Evolutionary conservation across 2,329 filamentous ascomycete species (phyloP).

Genomic region (Colletotrichum gloeosporioides): DNA sequence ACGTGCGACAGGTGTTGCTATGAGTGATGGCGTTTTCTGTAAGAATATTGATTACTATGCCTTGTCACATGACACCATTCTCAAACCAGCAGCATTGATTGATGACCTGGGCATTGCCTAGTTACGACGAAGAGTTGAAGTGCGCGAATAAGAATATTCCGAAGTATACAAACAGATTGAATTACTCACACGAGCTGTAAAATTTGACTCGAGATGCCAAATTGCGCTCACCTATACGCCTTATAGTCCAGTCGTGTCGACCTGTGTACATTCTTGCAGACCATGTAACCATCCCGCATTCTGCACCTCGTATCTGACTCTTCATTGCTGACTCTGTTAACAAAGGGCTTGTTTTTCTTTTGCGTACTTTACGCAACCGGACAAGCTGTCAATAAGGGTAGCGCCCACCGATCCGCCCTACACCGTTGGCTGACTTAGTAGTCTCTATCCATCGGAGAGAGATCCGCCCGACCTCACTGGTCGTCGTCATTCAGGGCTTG

Average conservation of each 20-base stretch:
- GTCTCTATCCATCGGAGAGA: neutral
- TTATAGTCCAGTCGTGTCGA: neutral
- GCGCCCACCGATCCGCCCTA: neutral
- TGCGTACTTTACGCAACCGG: neutral
- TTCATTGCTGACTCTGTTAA: neutral
- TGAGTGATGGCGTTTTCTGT: neutral
- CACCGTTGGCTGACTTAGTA: neutral
- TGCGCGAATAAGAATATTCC: neutral
- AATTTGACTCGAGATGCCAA: neutral
- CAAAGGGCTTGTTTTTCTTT: neutral
- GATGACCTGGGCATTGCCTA: fast-evolving
- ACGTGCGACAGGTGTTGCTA: neutral
- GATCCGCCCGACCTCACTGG: neutral
- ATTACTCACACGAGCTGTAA: neutral
- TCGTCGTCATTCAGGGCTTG: neutral
- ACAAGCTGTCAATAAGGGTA: neutral
- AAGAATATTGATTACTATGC: neutral
- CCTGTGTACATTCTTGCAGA: neutral
- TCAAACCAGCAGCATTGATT: neutral
- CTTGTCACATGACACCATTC: neutral
- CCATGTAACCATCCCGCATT: neutral
- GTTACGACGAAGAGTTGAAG: neutral
- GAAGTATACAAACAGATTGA: neutral
- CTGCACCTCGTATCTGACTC: neutral
- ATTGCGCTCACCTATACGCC: neutral